Percentiles rank a stretch among this genome's conserved stretches.
Evolutionary conservation across 75 land plant species (phyloP).

Genomic region (Sequoia sempervirens): DNA sequence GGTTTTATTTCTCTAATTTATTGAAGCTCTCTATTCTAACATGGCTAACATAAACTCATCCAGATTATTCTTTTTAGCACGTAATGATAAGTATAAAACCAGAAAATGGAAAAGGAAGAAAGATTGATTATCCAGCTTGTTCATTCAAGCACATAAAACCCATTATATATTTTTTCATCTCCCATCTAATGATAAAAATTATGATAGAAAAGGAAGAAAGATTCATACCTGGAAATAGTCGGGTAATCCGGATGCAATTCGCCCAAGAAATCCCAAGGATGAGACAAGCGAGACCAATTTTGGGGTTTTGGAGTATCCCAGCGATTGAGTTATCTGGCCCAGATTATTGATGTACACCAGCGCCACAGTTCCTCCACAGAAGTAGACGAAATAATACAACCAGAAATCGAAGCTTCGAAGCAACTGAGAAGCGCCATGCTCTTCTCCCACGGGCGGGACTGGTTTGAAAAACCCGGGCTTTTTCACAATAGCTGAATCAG

Average conservation of each 20-base stretch:
- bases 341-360: conserved; percentile 64
- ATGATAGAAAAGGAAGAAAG: not conserved
- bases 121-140: too few relatives aligned
- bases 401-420: conserved; percentile 45
- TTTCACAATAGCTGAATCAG: not conserved
- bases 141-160: too few relatives aligned
- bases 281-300: conserved; percentile 37
- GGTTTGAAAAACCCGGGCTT: conserved; percentile 9
- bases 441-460: conserved; percentile 38
- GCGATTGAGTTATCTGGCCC: conserved; percentile 60
- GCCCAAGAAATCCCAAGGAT: conserved; percentile 64
- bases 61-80: not conserved
- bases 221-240: conserved; percentile 48
- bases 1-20: too few relatives aligned
- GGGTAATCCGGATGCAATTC: conserved; percentile 54
- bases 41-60: not conserved
- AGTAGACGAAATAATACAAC: conserved; percentile 47
- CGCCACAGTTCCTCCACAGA: conserved; percentile 61
- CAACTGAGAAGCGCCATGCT: conserved; percentile 33
- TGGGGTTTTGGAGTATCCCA: conserved; percentile 25
- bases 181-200: not conserved
- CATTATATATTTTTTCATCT: too few relatives aligned
- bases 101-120: too few relatives aligned
- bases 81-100: too few relatives aligned
- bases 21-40: too few relatives aligned